These are phyloP conservation scores for Sugiyamaella japonica DNA, from an alignment of 1,139 yeast species.

Conservation along the genomic window DNA sequence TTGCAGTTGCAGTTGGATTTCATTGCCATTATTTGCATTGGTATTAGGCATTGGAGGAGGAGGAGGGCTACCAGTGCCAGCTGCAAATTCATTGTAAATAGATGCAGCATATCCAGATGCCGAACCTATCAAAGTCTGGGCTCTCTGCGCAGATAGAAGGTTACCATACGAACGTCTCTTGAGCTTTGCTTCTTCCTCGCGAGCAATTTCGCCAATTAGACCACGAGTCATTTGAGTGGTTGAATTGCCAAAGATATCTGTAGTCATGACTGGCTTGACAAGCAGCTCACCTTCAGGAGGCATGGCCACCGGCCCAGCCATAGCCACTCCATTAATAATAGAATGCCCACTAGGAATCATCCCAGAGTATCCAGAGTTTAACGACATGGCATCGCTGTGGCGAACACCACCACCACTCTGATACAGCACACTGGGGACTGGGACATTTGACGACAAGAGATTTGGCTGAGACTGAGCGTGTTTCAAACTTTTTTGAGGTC, in stretches of 20 bases:
- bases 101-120: conserved; percentile 19
- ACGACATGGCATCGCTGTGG: conserved; percentile 17
- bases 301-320: conserved; percentile 18
- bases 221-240: conserved; percentile 37
- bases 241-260: conserved; percentile 31
- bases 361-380: conserved; percentile 19
- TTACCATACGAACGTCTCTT: conserved; percentile 33
- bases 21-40: conserved; percentile 21
- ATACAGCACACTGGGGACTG: conserved; percentile 7
- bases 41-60: too few species aligned
- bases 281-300: conserved; percentile 14
- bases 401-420: conserved; percentile 8
- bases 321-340: conserved; percentile 5
- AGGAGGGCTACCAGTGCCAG: conserved; percentile 5
- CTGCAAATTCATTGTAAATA: conserved; percentile 19
- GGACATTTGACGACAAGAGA: conserved; percentile 13
- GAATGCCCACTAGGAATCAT: conserved; percentile 3
- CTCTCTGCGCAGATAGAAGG: conserved; percentile 16
- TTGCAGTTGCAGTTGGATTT: conserved; percentile 38
- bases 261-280: conserved; percentile 30
- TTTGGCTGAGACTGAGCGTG: conserved; percentile 30
- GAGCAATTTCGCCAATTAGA: conserved; percentile 44
- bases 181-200: conserved; percentile 42
- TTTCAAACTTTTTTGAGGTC: conserved; percentile 15
- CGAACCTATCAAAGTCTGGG: conserved; percentile 16